Evolutionary conservation across 2,329 filamentous ascomycete genomes (phyloP), one percentile per base, ranked within the genome.

Genomic region (Colletotrichum musicola): DNA sequence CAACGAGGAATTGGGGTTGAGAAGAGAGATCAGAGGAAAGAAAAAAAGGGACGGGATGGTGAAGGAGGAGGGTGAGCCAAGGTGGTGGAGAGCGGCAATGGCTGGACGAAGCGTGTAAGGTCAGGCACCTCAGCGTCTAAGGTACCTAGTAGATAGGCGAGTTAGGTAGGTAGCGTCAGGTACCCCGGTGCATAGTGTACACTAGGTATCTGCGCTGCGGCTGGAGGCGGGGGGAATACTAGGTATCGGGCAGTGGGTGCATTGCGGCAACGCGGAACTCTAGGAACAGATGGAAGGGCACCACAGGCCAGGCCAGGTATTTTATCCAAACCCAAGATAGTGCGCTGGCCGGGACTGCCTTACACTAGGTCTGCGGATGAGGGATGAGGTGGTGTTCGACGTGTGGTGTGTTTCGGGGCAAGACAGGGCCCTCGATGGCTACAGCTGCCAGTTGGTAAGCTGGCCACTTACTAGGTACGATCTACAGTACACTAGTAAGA

Each of bases 31-130:
- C 51, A 62, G 62, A 60, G 54, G 62, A 44, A 49, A 50, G 22
- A 59, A 30, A 46, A 50, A 22, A 54, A 59, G 47, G 51, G 67
- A 69, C 51, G 42, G 58, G 54, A 62, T 57, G 63, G 59, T 57
- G 30, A 9, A 62, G 67, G 53, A 62, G 62, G 56, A 69, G 62
- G 44, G 55, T 67, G 64, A 62, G 67, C 62, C 62, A 62, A 53
- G 38, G 18, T 62, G 57, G 67, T 58, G 67, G 57, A 54, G 67
- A 67, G 56, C 67, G 58, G 57, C 57, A 69, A 69, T 69, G 63
- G 67, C 67, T 69, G 57, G 63, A 53, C 16, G 66, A 61, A 62
- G 55, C 62, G 62, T 61, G 49, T 61, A 56, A 54, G 25, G 60
- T 62, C 12, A 68, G 60, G 57, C 55, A 66, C 18, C 18, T 49